phyloP scores from a whole-genome alignment of 2,329 filamentous ascomycete species.

The Trichoderma koningii region DNA sequence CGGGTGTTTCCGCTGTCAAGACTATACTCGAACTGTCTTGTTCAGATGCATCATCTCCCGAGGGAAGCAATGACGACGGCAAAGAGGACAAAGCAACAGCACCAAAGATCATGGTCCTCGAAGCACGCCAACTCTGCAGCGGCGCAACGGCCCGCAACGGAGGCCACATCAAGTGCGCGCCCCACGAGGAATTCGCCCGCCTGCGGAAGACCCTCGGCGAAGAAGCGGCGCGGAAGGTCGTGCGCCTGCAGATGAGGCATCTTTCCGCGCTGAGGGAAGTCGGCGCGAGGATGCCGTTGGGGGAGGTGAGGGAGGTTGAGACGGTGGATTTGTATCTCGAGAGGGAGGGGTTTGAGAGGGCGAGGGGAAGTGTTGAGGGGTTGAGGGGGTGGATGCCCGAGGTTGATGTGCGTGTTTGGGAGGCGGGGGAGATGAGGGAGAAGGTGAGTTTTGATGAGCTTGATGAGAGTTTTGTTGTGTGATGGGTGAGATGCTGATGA shows the following conservation, averaged over 20 bases:
- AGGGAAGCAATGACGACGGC: background rate
- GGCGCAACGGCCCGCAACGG: slow-evolving; percentile 59
- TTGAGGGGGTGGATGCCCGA: slow-evolving; percentile 46
- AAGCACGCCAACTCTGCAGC: slow-evolving; percentile 52
- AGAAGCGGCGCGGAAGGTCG: slow-evolving; percentile 44
- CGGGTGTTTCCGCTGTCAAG: slow-evolving; percentile 43
- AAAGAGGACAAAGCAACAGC: background rate
- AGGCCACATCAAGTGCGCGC: slow-evolving; percentile 51
- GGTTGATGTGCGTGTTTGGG: slow-evolving; percentile 41
- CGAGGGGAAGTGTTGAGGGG: slow-evolving; percentile 38
- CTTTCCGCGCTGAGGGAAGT: slow-evolving; percentile 44
- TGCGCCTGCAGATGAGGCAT: slow-evolving; percentile 49
- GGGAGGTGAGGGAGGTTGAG: slow-evolving; percentile 49
- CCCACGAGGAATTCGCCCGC: slow-evolving; percentile 46
- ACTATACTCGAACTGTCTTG: slow-evolving; percentile 30
- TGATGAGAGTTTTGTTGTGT: background rate
- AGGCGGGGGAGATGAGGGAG: slow-evolving; percentile 39
- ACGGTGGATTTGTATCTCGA: slow-evolving; percentile 51
- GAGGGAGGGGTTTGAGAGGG: slow-evolving; percentile 39
- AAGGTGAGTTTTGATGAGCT: slow-evolving; percentile 32
- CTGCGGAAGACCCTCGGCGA: slow-evolving; percentile 38
- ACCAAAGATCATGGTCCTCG: slow-evolving; percentile 48
- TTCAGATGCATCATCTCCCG: background rate
- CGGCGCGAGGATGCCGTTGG: slow-evolving; percentile 40
- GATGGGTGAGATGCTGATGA: background rate